phyloP scores from a whole-genome alignment of 345 rosid species.

The Syzygium jambos region DNA sequence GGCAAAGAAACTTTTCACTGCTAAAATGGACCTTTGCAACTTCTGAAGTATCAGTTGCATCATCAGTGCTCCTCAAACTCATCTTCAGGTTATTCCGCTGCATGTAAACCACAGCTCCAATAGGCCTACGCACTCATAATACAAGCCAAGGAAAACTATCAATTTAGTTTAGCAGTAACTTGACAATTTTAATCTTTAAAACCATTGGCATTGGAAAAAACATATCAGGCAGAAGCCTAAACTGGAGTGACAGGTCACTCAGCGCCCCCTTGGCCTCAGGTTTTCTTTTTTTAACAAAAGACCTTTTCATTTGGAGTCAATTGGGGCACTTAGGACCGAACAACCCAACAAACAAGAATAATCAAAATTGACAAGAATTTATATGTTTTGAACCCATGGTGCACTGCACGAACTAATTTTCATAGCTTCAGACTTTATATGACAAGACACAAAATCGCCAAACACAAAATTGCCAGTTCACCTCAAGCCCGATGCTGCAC shows the following conservation, averaged over 20 bases:
- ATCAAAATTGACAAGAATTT: not conserved
- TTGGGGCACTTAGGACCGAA: not conserved
- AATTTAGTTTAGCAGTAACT: not conserved
- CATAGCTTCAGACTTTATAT: not conserved
- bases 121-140: conserved; percentile 39
- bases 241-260: not conserved
- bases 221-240: not conserved
- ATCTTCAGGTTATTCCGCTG: conserved; percentile 74
- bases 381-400: not conserved
- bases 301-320: not conserved
- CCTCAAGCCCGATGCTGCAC: conserved; percentile 80
- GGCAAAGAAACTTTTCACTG: not conserved
- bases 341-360: not conserved
- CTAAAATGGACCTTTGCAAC: conserved; percentile 57
- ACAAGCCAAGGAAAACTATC: conserved; percentile 1
- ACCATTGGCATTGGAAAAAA: not conserved
- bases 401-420: not conserved
- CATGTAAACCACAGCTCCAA: conserved; percentile 70
- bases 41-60: conserved; percentile 60
- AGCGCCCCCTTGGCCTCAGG: not conserved
- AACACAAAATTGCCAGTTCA: conserved; percentile 4
- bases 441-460: not conserved
- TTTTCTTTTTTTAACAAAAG: not conserved
- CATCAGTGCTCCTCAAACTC: conserved; percentile 72
- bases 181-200: not conserved